phyloP scores from a whole-genome alignment of 805 yeast genomes.

The Danielia oregonensis region DNA sequence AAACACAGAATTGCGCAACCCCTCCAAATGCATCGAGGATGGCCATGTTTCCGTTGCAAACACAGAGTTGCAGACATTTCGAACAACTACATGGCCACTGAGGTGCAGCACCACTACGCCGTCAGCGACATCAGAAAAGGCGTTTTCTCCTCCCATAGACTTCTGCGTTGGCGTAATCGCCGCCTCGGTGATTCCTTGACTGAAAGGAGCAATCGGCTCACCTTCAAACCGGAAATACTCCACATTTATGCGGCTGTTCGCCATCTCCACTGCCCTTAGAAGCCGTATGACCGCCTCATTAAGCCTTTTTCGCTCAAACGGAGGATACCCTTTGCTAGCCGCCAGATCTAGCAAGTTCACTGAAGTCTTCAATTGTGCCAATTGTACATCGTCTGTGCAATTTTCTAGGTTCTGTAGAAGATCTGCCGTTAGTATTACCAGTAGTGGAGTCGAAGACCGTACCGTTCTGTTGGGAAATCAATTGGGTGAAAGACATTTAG shows the following conservation, averaged over 20 bases:
- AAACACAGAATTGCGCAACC: constrained; percentile 15
- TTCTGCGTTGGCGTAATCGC: too few species aligned
- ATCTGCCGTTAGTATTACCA: not conserved
- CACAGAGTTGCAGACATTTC: not conserved
- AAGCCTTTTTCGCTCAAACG: constrained; percentile 22
- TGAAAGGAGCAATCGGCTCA: constrained; percentile 19
- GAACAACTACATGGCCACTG: not conserved
- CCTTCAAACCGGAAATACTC: constrained; percentile 27
- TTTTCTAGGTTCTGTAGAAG: not conserved
- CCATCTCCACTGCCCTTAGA: constrained; percentile 19
- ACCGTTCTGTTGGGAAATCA: not conserved
- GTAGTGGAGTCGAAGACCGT: not conserved
- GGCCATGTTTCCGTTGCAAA: constrained; percentile 3
- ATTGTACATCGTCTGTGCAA: not conserved
- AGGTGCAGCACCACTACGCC: too few species aligned
- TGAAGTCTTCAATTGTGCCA: not conserved
- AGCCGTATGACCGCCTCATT: constrained; percentile 16
- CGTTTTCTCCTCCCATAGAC: too few species aligned
- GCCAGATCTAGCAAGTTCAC: not conserved
- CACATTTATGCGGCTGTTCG: constrained; percentile 12
- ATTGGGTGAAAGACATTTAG: not conserved
- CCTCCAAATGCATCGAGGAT: constrained; percentile 21
- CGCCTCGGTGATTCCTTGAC: not conserved
- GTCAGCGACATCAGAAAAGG: too few species aligned
- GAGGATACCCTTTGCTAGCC: constrained; percentile 3